Base-by-base conservation (phyloP, 2,329 filamentous ascomycete genomes). In the Aureobasidium zeae region DNA sequence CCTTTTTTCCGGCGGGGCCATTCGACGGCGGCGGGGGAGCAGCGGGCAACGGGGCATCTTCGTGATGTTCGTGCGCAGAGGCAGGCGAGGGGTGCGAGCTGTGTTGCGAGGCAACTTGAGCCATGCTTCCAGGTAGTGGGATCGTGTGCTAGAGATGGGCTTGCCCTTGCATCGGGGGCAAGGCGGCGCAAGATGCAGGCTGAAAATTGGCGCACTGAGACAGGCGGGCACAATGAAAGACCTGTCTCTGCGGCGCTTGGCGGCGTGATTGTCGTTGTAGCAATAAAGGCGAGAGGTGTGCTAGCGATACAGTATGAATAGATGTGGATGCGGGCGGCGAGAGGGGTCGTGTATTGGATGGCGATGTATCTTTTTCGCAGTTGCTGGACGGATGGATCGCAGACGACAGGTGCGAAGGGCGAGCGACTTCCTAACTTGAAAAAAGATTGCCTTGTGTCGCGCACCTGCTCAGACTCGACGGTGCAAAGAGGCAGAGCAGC, bases 1-100 rank as follows among this genome's bases (percentile, higher is more conserved):
- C 76, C 66, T 91, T 91, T 69, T 87, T 91, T 45, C 76, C 64
- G 34, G 74, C 63, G 43, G 64, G 57, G 48, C 66, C 58, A 28
- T 68, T 62, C 66, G 61, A 50, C 58, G 64, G 59, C 60, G 68
- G 57, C 49, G 60, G 55, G 46, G 65, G 54, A 20, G 56, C 53
- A 7, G 54, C 51, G 16, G 51, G 49, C 29, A 54, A 49, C 11
- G 53, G 56, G 49, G 51, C 58, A 58, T 56, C 33, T 4, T 45
- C 33, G 33, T 19, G 33, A 7, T 31, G 43, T 26, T 43, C 39
- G 22, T 43, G 39, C n/a, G 34, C 55, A 13, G 56, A 55, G 5
- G 37, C 37, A 25, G 57, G 53, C 19, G 55, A 56, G 11, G 53
- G 52, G 37, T 55, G 57, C 19, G 57, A 57, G 49, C 53, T 56